Base-by-base conservation (phyloP, 1,139 yeast species). In the Ogataea hybrid region DNA sequence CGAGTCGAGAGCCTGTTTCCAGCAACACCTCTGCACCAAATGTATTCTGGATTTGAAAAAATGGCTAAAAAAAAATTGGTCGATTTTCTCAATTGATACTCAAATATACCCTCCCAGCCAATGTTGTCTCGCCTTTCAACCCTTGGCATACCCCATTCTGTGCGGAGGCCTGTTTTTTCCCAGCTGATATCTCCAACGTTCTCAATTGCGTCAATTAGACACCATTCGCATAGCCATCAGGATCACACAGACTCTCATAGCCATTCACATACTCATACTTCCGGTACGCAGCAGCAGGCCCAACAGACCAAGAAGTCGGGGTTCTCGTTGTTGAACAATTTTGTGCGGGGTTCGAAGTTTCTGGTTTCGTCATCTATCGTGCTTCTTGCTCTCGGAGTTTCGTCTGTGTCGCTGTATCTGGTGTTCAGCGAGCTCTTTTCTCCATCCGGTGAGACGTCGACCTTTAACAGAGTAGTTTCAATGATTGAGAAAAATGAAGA, bases 401-500 rank as follows among this genome's bases (percentile, higher is more conserved):
- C 79, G 0, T 68, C 85, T 1, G 70, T 88, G 22, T 95, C 89
- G 25, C 69, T 87, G 3, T 89, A 87, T 62, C 72, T 87, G 50
- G 78, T 89, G 28, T 75, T 85, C 14, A 74, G 85, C 3, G 97
- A 89, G 59, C 67, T 89, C 31, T 78, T 88, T 51, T 75, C 90
- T 43, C 96, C 97, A 7, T 82, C 95, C 0, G 95, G 96, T 20
- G 97, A 89, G 59, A 90, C 95, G 1, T 84, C 84, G 51, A 79
- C 95, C 3, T 89, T 89, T 69, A 89, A 89, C 65, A 77, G 87
- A 54, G 95, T 95, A 2, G 89, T 89, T 25, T 75, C 79, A 28
- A 67, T 86, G 54, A 77, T 88, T 27, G 90, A 89, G 59, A 70
- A 79, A 47, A 86, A 84, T 59, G 75, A 73, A 37, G 66, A 63